These are phyloP conservation scores for Russula lepida DNA, from an alignment of 768 basidiomycete species.

Conservation along the genomic window DNA sequence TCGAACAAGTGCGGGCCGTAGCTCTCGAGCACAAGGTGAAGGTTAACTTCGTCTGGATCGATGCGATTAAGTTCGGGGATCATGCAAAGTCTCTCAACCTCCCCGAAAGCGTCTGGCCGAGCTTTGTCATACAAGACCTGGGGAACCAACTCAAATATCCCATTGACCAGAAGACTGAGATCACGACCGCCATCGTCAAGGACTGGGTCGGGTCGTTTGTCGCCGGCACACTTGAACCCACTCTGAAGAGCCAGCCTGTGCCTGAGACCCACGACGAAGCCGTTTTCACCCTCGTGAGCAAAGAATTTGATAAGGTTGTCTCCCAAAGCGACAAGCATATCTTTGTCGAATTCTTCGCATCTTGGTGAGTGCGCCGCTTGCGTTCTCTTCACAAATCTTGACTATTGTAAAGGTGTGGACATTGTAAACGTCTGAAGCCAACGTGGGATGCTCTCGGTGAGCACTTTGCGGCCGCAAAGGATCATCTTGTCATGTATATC, in stretches of 20 bases:
- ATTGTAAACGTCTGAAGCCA: slow-evolving; percentile 96
- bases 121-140: slow-evolving; percentile 88
- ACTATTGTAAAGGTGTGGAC: slow-evolving; percentile 58
- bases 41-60: slow-evolving; percentile 98
- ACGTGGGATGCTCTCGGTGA: slow-evolving; percentile 88
- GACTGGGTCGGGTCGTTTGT: slow-evolving; percentile 58
- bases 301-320: slow-evolving; percentile 81
- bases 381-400: neutral
- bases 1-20: slow-evolving; percentile 63
- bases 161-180: slow-evolving; percentile 54
- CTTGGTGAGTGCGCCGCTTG: slow-evolving; percentile 56
- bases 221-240: slow-evolving; percentile 65
- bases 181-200: slow-evolving; percentile 49
- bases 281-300: slow-evolving; percentile 78
- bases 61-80: slow-evolving; percentile 89
- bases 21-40: slow-evolving; percentile 77
- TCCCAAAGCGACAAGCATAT: slow-evolving; percentile 88
- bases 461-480: slow-evolving; percentile 66
- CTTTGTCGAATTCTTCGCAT: slow-evolving; percentile 94
- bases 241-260: slow-evolving; percentile 84
- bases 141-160: slow-evolving; percentile 85
- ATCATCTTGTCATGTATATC: slow-evolving; percentile 68
- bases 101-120: slow-evolving; percentile 77
- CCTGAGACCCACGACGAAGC: slow-evolving; percentile 76
- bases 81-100: slow-evolving; percentile 95